These are phyloP conservation scores for Cinnamomum chago DNA, from an alignment of 164 flowering plant species.

Conservation along the genomic window DNA sequence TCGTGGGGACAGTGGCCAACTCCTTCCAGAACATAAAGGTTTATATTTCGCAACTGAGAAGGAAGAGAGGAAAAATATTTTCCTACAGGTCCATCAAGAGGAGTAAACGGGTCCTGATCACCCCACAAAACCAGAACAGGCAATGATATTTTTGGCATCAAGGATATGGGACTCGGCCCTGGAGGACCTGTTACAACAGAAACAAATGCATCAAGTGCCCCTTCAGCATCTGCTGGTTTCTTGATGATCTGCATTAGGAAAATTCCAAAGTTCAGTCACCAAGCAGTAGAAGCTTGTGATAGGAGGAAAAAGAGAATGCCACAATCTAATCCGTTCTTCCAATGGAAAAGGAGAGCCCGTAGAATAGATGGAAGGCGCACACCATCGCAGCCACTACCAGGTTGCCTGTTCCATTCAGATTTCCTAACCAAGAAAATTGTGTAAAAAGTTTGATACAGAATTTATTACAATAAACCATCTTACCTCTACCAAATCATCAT, in stretches of 20 bases:
- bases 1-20: slow-evolving; percentile 98
- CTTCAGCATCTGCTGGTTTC: slow-evolving; percentile 70
- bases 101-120: slow-evolving; percentile 80
- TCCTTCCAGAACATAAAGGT: slow-evolving; percentile 57
- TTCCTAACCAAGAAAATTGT: too few species aligned
- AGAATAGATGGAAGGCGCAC: too few species aligned
- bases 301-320: too few species aligned
- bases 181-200: slow-evolving; percentile 94
- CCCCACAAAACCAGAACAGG: slow-evolving; percentile 90
- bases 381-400: too few species aligned
- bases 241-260: slow-evolving; percentile 57
- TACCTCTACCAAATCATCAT: slow-evolving; percentile 88
- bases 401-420: too few species aligned
- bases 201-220: slow-evolving; percentile 93
- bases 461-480: background rate
- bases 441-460: background rate
- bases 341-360: background rate
- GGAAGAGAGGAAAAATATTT: slow-evolving; percentile 75
- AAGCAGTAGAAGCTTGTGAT: background rate
- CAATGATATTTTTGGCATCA: slow-evolving; percentile 55
- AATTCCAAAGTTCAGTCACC: background rate
- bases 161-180: slow-evolving; percentile 77
- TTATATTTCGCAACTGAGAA: slow-evolving; percentile 43
- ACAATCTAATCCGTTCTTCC: background rate
- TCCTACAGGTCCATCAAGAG: slow-evolving; percentile 92